A percentile compares a stretch with the other conserved stretches of the same genome.
phyloP scores from a whole-genome alignment of 495 filamentous ascomycete genomes.

The Daldinia concentrica region DNA sequence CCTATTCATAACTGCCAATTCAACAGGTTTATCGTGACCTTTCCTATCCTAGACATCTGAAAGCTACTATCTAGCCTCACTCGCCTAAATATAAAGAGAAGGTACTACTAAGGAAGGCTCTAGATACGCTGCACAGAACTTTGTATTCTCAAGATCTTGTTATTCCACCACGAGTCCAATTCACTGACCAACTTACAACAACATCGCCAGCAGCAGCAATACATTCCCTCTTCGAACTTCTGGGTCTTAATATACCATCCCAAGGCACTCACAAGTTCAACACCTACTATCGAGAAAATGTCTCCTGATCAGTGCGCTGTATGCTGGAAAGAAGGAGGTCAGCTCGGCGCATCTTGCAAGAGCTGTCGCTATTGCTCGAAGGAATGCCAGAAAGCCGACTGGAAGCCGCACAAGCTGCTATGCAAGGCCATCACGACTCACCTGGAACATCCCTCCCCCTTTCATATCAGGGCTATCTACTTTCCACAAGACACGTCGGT shows the following conservation, averaged over 20 bases:
- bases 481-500: conserved; percentile 12
- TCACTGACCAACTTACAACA: too few relatives aligned
- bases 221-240: too few relatives aligned
- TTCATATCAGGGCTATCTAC: conserved; percentile 14
- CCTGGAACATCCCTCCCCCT: conserved; percentile 6
- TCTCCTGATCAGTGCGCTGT: neutral
- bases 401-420: conserved; percentile 12
- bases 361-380: conserved; percentile 29
- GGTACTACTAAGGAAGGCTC: too few relatives aligned
- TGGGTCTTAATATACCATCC: neutral
- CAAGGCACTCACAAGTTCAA: neutral
- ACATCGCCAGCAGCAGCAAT: too few relatives aligned
- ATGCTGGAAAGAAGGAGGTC: conserved; percentile 7
- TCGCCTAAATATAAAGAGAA: too few relatives aligned
- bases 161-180: too few relatives aligned
- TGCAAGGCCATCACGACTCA: neutral
- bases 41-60: too few relatives aligned
- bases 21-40: too few relatives aligned
- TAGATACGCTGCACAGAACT: too few relatives aligned
- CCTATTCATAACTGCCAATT: too few relatives aligned
- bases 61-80: too few relatives aligned
- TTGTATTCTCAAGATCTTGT: too few relatives aligned
- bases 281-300: neutral
- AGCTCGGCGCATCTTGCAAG: conserved; percentile 1
- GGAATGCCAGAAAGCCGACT: conserved; percentile 18